These are phyloP conservation scores for Coemansia sp. DNA, from an alignment of 192 early-diverging fungal species.

Conservation along the genomic window DNA sequence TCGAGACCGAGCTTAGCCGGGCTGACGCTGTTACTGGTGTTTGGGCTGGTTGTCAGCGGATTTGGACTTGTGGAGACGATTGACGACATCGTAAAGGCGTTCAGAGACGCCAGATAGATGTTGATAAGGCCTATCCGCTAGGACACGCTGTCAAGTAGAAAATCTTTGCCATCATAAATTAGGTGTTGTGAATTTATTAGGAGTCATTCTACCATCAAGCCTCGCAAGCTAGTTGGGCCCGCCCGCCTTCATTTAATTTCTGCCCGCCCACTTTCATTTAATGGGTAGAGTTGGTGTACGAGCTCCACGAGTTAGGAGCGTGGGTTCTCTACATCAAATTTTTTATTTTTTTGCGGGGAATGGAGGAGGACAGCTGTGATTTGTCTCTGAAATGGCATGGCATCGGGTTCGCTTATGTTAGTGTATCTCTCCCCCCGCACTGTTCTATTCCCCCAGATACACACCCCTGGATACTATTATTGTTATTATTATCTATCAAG, in stretches of 20 bases:
- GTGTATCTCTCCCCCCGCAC: background rate
- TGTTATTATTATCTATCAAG: no score
- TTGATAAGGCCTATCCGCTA: background rate
- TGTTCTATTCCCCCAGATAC: background rate
- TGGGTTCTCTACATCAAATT: background rate
- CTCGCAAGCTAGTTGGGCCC: no score
- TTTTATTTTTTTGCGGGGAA: background rate
- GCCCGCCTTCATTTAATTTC: background rate
- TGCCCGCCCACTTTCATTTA: background rate
- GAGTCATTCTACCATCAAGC: background rate
- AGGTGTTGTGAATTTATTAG: background rate
- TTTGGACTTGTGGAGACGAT: conserved; percentile 71
- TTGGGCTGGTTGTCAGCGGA: conserved; percentile 62
- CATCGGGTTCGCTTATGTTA: background rate
- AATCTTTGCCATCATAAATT: background rate
- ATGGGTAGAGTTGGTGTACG: no score
- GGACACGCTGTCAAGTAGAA: background rate
- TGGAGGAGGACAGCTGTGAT: background rate
- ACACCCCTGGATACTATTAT: background rate
- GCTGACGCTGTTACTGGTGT: conserved; percentile 46
- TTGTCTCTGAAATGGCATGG: background rate
- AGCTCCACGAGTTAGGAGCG: background rate
- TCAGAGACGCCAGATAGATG: conserved; percentile 15
- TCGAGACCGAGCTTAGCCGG: conserved; percentile 25
- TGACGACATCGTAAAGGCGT: conserved; percentile 56